Evolutionary conservation across 2,329 filamentous ascomycete genomes (phyloP).

Genomic region (Cryphonectria nitschkei): DNA sequence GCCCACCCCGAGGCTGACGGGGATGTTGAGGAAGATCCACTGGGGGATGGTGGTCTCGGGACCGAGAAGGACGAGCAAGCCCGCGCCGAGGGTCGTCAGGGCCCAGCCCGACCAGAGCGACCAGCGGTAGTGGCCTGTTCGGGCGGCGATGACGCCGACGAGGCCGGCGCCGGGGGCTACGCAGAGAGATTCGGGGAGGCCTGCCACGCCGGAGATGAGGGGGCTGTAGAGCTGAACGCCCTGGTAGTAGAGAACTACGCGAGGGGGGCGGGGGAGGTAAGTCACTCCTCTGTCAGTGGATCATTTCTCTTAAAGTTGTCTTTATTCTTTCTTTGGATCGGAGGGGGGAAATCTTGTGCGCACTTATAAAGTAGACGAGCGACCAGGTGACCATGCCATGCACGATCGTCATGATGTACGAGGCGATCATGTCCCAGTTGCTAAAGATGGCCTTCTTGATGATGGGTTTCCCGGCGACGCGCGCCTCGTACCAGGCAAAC

Average conservation of each 20-base stretch:
- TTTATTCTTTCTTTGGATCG: background rate
- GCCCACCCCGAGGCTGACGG: conserved; percentile 64
- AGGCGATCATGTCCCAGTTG: conserved; percentile 51
- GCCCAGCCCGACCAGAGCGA: conserved; percentile 65
- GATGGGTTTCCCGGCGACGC: conserved; percentile 53
- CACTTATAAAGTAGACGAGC: conserved; percentile 57
- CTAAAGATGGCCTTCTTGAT: conserved; percentile 50
- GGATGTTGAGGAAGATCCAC: conserved; percentile 65
- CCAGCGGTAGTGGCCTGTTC: conserved; percentile 63
- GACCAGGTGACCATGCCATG: conserved; percentile 62
- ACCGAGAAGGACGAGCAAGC: conserved; percentile 54
- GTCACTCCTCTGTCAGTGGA: background rate
- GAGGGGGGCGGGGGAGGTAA: no score
- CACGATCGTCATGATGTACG: conserved; percentile 52
- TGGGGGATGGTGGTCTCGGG: conserved; percentile 51
- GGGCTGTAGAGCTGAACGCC: conserved; percentile 57
- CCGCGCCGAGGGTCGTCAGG: conserved; percentile 60
- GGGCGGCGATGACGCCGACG: conserved; percentile 57
- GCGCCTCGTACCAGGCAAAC: conserved; percentile 60
- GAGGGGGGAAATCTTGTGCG: background rate
- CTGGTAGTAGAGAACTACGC: conserved; percentile 48
- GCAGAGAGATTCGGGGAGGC: conserved; percentile 64
- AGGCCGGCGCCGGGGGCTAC: conserved; percentile 64
- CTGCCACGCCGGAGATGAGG: conserved; percentile 57
- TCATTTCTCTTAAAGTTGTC: conserved; percentile 30